A percentile compares a stretch with the other conserved stretches of the same genome.
Evolutionary conservation across 2,329 filamentous ascomycete genomes (phyloP).

Genomic region (Penicillium fuscoglaucum): DNA sequence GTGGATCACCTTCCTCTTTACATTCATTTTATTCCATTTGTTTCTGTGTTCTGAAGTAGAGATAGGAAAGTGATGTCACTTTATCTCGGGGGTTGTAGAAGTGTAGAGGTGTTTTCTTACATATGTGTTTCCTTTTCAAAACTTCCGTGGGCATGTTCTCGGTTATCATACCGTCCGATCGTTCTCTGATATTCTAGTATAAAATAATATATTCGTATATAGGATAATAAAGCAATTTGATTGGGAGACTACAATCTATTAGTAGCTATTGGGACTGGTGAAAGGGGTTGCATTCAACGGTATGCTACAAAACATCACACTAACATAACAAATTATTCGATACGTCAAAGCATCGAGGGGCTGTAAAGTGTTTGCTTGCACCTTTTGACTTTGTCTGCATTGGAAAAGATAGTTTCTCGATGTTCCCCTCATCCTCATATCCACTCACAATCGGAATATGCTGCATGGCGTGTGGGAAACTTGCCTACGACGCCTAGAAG

Average conservation of each 20-base stretch:
- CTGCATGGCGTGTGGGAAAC: not conserved
- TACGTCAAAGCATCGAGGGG: not conserved
- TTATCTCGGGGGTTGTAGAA: not conserved
- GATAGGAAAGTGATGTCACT: not conserved
- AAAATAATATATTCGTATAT: not conserved
- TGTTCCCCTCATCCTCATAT: not conserved
- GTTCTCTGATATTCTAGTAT: not conserved
- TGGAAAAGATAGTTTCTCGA: not conserved
- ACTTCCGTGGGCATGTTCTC: not conserved
- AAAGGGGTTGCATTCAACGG: not conserved
- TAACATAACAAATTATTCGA: not conserved
- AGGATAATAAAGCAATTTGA: not conserved
- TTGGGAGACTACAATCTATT: not conserved
- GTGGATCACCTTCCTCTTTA: slow-evolving; percentile 4
- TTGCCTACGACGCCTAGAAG: not conserved
- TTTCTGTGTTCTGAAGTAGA: not conserved
- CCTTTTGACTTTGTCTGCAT: not conserved
- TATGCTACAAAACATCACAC: not conserved
- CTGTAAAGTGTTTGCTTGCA: not conserved
- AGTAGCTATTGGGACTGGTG: not conserved
- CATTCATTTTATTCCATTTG: not conserved
- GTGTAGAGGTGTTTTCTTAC: not conserved
- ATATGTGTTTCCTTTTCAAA: too few species aligned
- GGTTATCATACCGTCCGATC: not conserved
- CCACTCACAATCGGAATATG: too few species aligned